These are phyloP conservation scores for Tuber umbilicatum DNA, from an alignment of 495 filamentous ascomycete genomes.

Conservation along the genomic window DNA sequence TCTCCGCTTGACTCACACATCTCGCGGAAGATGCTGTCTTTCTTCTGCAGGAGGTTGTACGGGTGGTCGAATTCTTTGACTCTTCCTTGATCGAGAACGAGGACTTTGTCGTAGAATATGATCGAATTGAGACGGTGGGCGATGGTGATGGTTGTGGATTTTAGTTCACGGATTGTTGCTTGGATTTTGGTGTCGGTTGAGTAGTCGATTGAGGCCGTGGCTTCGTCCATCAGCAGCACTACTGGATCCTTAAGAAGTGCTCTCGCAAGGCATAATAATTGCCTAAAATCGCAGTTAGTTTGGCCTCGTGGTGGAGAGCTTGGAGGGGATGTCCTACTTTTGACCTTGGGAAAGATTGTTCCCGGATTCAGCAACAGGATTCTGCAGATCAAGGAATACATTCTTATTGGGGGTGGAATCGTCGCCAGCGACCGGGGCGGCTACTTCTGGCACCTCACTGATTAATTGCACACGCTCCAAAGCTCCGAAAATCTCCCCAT, in stretches of 20 bases:
- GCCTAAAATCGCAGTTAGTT: slow-evolving; percentile 48
- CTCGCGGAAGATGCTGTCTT: slow-evolving; percentile 65
- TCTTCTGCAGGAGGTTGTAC: slow-evolving; percentile 63
- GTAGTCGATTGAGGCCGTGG: slow-evolving; percentile 97
- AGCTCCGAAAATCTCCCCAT: slow-evolving; percentile 82
- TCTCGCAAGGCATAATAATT: slow-evolving; percentile 90
- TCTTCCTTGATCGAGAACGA: slow-evolving; percentile 82
- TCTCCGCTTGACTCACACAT: slow-evolving; percentile 98
- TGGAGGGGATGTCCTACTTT: slow-evolving; percentile 23
- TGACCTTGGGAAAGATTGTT: slow-evolving; percentile 96
- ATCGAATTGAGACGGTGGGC: slow-evolving; percentile 97
- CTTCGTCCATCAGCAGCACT: slow-evolving; percentile 98
- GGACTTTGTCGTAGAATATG: slow-evolving; percentile 96
- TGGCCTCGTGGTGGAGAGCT: neutral
- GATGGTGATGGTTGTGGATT: slow-evolving; percentile 92
- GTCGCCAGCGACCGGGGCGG: slow-evolving; percentile 38
- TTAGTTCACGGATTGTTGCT: slow-evolving; percentile 82
- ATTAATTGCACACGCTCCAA: slow-evolving; percentile 89
- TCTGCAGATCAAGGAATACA: slow-evolving; percentile 80
- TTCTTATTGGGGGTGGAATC: slow-evolving; percentile 68
- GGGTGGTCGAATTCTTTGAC: slow-evolving; percentile 88
- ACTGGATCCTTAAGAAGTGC: slow-evolving; percentile 86
- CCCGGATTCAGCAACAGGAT: slow-evolving; percentile 81
- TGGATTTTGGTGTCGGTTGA: slow-evolving; percentile 94
- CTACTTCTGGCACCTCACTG: slow-evolving; percentile 50